These are phyloP conservation scores for Onygenales sp. DNA, from an alignment of 2,329 filamentous ascomycete species.

Conservation along the genomic window DNA sequence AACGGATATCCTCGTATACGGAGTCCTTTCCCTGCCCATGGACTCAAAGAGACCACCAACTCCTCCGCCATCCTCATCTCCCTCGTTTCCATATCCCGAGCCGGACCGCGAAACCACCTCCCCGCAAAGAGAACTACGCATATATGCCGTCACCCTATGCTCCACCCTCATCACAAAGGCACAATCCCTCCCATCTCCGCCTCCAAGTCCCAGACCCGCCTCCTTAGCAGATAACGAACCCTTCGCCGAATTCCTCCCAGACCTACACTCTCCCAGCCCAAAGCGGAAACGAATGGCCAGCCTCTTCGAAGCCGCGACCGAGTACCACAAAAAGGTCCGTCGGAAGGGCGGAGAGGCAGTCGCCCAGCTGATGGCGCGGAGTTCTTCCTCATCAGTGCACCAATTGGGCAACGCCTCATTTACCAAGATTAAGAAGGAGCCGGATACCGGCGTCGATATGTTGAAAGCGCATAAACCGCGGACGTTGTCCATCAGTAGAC, in stretches of 20 bases:
- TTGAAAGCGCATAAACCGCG: background rate
- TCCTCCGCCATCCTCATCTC: slow-evolving; percentile 26
- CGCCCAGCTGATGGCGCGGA: slow-evolving; percentile 30
- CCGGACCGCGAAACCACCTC: slow-evolving; percentile 6
- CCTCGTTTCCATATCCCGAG: slow-evolving; percentile 23
- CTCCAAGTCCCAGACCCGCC: slow-evolving; percentile 12
- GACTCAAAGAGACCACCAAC: slow-evolving; percentile 21
- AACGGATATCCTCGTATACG: slow-evolving; percentile 31
- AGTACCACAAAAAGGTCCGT: slow-evolving; percentile 31
- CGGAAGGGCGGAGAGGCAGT: slow-evolving; percentile 31
- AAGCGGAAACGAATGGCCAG: slow-evolving; percentile 35
- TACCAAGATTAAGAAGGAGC: slow-evolving; percentile 27
- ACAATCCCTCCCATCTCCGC: slow-evolving; percentile 25
- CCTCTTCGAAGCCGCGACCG: slow-evolving; percentile 31
- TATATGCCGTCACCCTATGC: slow-evolving; percentile 30
- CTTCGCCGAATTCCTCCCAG: slow-evolving; percentile 28
- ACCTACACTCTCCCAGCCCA: slow-evolving; percentile 29
- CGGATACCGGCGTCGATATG: background rate
- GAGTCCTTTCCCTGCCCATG: slow-evolving; percentile 21
- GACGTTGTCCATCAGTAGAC: background rate
- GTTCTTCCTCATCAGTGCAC: slow-evolving; percentile 12
- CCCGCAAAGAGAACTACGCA: slow-evolving; percentile 21
- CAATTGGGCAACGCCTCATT: slow-evolving; percentile 16
- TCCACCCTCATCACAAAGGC: slow-evolving; percentile 23
- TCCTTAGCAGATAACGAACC: slow-evolving; percentile 7